Base-by-base conservation (phyloP, 805 yeast genomes). In the Saturnispora zaruensis region DNA sequence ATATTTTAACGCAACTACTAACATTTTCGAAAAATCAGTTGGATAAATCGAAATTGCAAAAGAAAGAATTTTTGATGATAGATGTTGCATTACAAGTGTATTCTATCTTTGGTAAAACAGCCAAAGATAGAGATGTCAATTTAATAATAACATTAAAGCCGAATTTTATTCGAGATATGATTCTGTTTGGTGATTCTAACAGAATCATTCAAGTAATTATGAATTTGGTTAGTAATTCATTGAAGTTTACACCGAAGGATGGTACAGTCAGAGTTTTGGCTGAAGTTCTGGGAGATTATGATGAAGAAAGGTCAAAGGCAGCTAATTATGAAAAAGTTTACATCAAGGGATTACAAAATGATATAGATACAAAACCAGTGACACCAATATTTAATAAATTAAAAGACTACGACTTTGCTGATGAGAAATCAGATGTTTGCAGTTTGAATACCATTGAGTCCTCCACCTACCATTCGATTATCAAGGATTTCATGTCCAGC, bases 11-110 rank as follows among this genome's bases (percentile, higher is more conserved):
- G 11, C 98, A 91, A 61, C 71, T 91, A 45, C 74, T 91, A 55
- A 88, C 96, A 1, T 93, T 90, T 66, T 84, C 95, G n/a, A 89
- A 87, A 59, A 91, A 88, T 64, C 95, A 93, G 21, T 71, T 89
- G 49, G 88, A 90, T 55, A 75, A 89, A 57, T 78, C 95, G 4
- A 84, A 83, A 57, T 69, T 93, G 36, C 97, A 93, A 59, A 83
- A 84, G 59, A 79, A 87, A 42, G 83, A 87, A 53, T 91, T 93
- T 65, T 79, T 79, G 58, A 72, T 90, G 23, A 66, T 78, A 49
- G 98, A 93, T 59, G 79, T 93, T 49, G 88, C 90, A 2, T 71
- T 87, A 41, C 97, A 91, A 64, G 79, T 90, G 7, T 78, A 82
- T 55, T 85, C 95, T 0, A 89, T 91, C 60, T 91, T 93, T 67